Percentiles rank a stretch among this genome's conserved stretches.
phyloP scores from a whole-genome alignment of 306 rosid genomes.

The Casuarina cunninghamiana region DNA sequence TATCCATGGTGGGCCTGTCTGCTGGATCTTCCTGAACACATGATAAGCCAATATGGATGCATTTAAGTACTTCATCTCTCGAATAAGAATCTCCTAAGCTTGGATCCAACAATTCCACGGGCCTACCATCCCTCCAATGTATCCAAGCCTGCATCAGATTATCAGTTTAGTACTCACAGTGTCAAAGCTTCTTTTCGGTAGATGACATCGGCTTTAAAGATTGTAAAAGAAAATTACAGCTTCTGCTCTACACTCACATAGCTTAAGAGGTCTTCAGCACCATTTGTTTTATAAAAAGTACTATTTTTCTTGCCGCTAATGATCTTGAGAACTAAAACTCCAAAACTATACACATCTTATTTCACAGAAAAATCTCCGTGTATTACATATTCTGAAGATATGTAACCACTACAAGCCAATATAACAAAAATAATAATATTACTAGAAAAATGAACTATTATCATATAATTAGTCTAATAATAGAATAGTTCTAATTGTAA shows the following conservation, averaged over 20 bases:
- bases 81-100: neutral
- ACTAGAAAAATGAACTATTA: no score
- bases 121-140: neutral
- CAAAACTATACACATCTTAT: slow-evolving; percentile 29
- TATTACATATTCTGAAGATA: slow-evolving; percentile 33
- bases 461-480: no score
- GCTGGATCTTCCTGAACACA: slow-evolving; percentile 34
- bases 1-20: slow-evolving; percentile 32
- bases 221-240: neutral
- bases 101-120: slow-evolving; percentile 31
- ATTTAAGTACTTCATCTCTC: slow-evolving; percentile 11
- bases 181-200: neutral
- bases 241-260: slow-evolving; percentile 10
- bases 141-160: neutral
- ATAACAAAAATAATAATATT: neutral
- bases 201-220: neutral
- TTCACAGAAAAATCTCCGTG: slow-evolving; percentile 22
- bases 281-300: slow-evolving; percentile 17
- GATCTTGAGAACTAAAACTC: slow-evolving; percentile 28
- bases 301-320: slow-evolving; percentile 25
- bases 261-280: slow-evolving; percentile 25
- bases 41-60: slow-evolving; percentile 30
- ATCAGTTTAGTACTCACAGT: neutral
- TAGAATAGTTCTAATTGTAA: neutral
- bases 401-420: slow-evolving; percentile 24